phyloP scores from a whole-genome alignment of 331 rosid genomes.

The Quercus tomentella region DNA sequence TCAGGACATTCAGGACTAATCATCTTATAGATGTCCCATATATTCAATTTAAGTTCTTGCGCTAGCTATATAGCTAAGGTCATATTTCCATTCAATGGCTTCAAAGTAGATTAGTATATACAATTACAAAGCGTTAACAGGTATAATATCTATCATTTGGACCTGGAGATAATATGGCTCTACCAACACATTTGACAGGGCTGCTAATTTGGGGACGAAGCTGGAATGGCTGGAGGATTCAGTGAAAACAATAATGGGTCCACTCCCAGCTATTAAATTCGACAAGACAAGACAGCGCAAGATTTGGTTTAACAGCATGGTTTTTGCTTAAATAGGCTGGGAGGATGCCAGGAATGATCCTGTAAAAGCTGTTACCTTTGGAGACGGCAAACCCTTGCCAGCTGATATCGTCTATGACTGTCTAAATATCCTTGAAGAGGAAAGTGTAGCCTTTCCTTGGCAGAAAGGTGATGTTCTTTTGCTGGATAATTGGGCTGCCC shows the following conservation, averaged over 20 bases:
- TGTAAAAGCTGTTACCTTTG: slow-evolving; percentile 71
- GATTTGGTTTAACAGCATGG: slow-evolving; percentile 88
- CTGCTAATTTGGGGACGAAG: slow-evolving; percentile 71
- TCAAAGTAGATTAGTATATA: too few species aligned
- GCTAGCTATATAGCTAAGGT: too few species aligned
- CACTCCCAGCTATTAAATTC: slow-evolving; percentile 69
- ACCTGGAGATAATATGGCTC: neutral
- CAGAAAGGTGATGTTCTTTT: slow-evolving; percentile 62
- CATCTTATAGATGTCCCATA: too few species aligned
- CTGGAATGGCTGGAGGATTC: slow-evolving; percentile 79
- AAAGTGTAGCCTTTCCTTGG: slow-evolving; percentile 83
- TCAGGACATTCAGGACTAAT: too few species aligned
- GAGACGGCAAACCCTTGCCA: slow-evolving; percentile 64
- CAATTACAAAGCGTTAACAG: neutral
- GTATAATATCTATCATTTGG: neutral
- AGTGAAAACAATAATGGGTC: slow-evolving; percentile 78
- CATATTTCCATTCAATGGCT: too few species aligned
- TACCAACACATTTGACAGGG: slow-evolving; percentile 38
- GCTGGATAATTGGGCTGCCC: slow-evolving; percentile 73
- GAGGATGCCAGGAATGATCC: slow-evolving; percentile 68
- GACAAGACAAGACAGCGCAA: slow-evolving; percentile 50
- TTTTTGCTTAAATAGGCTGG: slow-evolving; percentile 76
- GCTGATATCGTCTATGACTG: slow-evolving; percentile 53
- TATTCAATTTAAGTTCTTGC: too few species aligned
- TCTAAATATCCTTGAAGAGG: slow-evolving; percentile 61